These are phyloP conservation scores for Penicillium sp. DNA, from an alignment of 2,329 filamentous ascomycete species.

Conservation along the genomic window DNA sequence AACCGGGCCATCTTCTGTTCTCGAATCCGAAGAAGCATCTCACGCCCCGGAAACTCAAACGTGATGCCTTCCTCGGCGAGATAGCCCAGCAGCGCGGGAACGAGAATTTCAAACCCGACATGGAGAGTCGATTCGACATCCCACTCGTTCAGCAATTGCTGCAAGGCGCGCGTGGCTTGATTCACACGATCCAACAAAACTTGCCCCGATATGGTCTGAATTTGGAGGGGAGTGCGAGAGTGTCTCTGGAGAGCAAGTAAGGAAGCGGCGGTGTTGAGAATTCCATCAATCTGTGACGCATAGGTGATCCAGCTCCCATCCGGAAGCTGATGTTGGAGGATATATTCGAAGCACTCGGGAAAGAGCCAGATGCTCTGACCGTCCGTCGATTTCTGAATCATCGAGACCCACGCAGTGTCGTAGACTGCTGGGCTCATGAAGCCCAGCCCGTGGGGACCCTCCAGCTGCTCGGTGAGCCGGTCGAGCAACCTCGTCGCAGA, in stretches of 20 bases:
- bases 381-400: slow-evolving; percentile 15
- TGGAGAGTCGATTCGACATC: slow-evolving; percentile 23
- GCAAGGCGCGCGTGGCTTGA: slow-evolving; percentile 14
- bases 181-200: background rate
- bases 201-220: background rate
- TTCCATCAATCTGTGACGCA: slow-evolving; percentile 26
- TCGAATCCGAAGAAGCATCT: slow-evolving; percentile 11
- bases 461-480: slow-evolving; percentile 1
- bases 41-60: background rate
- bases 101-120: slow-evolving; percentile 34
- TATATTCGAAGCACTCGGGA: slow-evolving; percentile 27
- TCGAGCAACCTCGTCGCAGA: background rate
- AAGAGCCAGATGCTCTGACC: slow-evolving; percentile 25
- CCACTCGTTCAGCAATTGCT: slow-evolving; percentile 22
- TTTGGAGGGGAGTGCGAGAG: background rate
- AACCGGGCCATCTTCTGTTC: slow-evolving; percentile 26
- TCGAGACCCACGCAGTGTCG: slow-evolving; percentile 34
- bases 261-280: slow-evolving; percentile 31
- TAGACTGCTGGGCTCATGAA: slow-evolving; percentile 16
- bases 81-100: slow-evolving; percentile 27
- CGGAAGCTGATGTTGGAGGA: slow-evolving; percentile 22
- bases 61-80: slow-evolving; percentile 12
- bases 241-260: slow-evolving; percentile 25
- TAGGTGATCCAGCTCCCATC: slow-evolving; percentile 25
- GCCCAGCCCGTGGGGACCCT: slow-evolving; percentile 1